A percentile compares a stretch with the other conserved stretches of the same genome.
Evolutionary conservation across 768 basidiomycete genomes (phyloP).

Genomic region (Mycena haematopus): DNA sequence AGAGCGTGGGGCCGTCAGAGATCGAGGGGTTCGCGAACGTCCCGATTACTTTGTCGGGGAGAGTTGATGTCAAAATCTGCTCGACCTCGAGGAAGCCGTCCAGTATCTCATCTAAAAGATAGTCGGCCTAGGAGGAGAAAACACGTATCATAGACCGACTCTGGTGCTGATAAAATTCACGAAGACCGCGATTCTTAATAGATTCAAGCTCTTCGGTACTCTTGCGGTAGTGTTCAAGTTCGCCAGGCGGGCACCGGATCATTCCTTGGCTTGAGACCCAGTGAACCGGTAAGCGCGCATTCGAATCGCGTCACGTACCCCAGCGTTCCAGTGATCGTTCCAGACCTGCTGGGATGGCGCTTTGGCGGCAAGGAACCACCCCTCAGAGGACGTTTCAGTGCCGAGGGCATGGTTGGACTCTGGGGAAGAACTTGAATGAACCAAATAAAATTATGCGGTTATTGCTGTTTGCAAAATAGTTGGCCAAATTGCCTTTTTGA

Average conservation of each 20-base stretch:
- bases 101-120: conserved; percentile 25
- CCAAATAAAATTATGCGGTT: too few relatives aligned
- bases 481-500: too few relatives aligned
- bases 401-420: too few relatives aligned
- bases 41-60: conserved; percentile 21
- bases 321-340: too few relatives aligned
- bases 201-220: conserved; percentile 21
- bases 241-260: conserved; percentile 23
- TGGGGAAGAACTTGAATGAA: too few relatives aligned
- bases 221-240: conserved; percentile 25
- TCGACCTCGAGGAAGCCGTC: conserved; percentile 28
- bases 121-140: background rate
- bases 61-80: conserved; percentile 21
- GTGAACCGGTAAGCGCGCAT: background rate
- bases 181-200: conserved; percentile 15
- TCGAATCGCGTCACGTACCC: background rate
- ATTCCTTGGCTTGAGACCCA: conserved; percentile 26
- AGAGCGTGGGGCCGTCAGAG: conserved; percentile 6
- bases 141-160: conserved; percentile 2
- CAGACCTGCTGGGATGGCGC: too few relatives aligned
- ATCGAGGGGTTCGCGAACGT: conserved; percentile 18
- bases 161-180: conserved; percentile 26
- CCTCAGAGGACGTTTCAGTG: too few relatives aligned
- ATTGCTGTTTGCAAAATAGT: too few relatives aligned
- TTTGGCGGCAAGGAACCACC: too few relatives aligned